Conservation (phyloP, 108 stramenopile species). For the Cyclotella atomus region DNA sequence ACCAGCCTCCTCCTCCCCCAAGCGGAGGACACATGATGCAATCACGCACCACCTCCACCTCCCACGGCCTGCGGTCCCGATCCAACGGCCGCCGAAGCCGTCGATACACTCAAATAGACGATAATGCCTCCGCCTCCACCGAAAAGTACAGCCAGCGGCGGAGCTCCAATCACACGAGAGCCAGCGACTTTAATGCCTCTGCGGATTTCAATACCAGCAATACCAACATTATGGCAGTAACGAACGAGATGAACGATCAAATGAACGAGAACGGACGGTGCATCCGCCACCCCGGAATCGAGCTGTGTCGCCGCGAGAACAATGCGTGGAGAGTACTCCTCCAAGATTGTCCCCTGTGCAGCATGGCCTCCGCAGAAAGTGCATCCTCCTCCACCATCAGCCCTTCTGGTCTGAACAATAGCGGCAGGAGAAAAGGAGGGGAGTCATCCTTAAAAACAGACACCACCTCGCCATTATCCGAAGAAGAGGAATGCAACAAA, state of each 20-base stretch:
- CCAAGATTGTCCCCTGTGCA: slow-evolving; percentile 28
- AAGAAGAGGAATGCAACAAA: slow-evolving; percentile 6
- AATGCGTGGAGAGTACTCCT: slow-evolving; percentile 9
- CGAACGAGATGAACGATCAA: background rate
- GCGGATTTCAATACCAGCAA: background rate
- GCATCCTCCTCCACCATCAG: background rate
- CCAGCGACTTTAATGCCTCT: too few relatives aligned
- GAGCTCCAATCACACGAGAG: background rate
- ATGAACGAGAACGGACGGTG: slow-evolving; percentile 17
- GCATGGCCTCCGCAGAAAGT: background rate
- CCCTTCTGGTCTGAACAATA: background rate
- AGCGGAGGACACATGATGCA: slow-evolving; percentile 9
- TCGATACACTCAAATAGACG: background rate
- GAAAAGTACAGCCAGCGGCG: background rate
- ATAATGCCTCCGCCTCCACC: too few relatives aligned
- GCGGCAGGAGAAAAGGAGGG: background rate
- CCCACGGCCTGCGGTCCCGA: background rate
- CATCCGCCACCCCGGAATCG: slow-evolving; percentile 16
- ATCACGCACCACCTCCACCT: slow-evolving; percentile 8
- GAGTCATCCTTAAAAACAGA: slow-evolving; percentile 4
- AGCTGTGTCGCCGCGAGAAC: slow-evolving; percentile 7
- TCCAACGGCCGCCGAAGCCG: background rate
- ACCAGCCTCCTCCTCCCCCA: background rate
- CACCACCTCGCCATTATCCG: slow-evolving; percentile 2
- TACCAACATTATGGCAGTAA: background rate